Percentiles rank a stretch among this genome's conserved stretches.
These are phyloP conservation scores for Priceomyces medius DNA, from an alignment of 805 yeast species.

Conservation along the genomic window DNA sequence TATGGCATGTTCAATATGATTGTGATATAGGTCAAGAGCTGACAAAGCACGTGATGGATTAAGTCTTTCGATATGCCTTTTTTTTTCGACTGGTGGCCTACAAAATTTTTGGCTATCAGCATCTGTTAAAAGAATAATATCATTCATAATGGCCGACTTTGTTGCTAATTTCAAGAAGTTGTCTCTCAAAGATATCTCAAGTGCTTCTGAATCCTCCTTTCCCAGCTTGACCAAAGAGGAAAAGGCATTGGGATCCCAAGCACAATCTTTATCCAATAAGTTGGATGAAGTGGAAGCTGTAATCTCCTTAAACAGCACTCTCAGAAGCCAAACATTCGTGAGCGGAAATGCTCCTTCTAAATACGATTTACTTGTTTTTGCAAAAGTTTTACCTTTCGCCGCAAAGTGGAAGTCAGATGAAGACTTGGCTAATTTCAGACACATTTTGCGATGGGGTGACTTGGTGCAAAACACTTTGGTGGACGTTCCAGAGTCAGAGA, in stretches of 20 bases:
- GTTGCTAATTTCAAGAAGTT: slow-evolving; percentile 28
- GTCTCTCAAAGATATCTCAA: slow-evolving; percentile 25
- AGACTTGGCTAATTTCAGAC: slow-evolving; percentile 67
- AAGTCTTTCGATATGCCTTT: background rate
- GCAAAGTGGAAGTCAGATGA: slow-evolving; percentile 53
- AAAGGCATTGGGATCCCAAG: slow-evolving; percentile 74
- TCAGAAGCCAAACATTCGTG: slow-evolving; percentile 70
- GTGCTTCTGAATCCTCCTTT: slow-evolving; percentile 18
- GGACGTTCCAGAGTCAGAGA: slow-evolving; percentile 50
- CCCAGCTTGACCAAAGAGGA: slow-evolving; percentile 44
- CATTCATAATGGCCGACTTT: slow-evolving; percentile 28
- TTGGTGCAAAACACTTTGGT: slow-evolving; percentile 70
- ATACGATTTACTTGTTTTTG: slow-evolving; percentile 72
- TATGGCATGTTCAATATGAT: too few relatives aligned
- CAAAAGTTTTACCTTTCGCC: slow-evolving; percentile 61
- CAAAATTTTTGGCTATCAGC: slow-evolving; percentile 5
- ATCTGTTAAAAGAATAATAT: background rate
- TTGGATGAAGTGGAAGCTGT: slow-evolving; percentile 47
- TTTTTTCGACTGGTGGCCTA: background rate
- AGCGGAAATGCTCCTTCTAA: slow-evolving; percentile 65
- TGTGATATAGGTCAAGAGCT: too few relatives aligned
- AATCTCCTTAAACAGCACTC: slow-evolving; percentile 58
- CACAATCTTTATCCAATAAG: slow-evolving; percentile 69
- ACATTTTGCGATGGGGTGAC: slow-evolving; percentile 90
- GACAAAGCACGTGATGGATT: too few relatives aligned